phyloP scores from a whole-genome alignment of 495 filamentous ascomycete genomes.

The Penicillium ucsense region DNA sequence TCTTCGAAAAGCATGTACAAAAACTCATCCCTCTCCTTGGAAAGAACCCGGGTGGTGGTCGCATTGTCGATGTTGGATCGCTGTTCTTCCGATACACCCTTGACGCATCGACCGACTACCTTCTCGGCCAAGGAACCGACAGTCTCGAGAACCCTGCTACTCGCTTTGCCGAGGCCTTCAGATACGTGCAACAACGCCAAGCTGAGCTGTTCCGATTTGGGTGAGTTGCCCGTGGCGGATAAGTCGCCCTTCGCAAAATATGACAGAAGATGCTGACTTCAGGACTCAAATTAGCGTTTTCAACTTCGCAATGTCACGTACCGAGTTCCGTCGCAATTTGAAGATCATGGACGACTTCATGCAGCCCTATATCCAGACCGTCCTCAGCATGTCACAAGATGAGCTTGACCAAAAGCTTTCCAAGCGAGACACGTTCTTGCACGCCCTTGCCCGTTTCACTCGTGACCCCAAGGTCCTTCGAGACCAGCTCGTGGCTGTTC shows the following conservation, averaged over 20 bases:
- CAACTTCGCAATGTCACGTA: slow-evolving; percentile 43
- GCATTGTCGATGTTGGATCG: slow-evolving; percentile 54
- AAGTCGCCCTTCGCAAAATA: no score
- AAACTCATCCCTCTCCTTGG: slow-evolving; percentile 55
- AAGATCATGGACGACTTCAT: slow-evolving; percentile 66
- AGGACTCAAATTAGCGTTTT: slow-evolving; percentile 35
- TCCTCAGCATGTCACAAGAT: slow-evolving; percentile 48
- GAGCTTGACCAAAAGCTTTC: slow-evolving; percentile 58
- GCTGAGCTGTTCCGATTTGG: slow-evolving; percentile 47
- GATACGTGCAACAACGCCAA: slow-evolving; percentile 61
- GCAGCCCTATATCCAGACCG: slow-evolving; percentile 58
- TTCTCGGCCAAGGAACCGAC: slow-evolving; percentile 68
- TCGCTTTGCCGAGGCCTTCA: slow-evolving; percentile 64
- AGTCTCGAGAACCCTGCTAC: slow-evolving; percentile 49
- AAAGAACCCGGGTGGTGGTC: slow-evolving; percentile 34
- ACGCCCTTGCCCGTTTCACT: slow-evolving; percentile 67
- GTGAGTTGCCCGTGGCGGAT: slow-evolving; percentile 15
- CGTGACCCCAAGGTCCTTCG: slow-evolving; percentile 62
- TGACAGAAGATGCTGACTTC: no score
- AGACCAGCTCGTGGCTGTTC: slow-evolving; percentile 70
- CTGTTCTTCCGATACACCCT: slow-evolving; percentile 76
- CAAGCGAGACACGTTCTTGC: slow-evolving; percentile 68
- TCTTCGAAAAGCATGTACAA: slow-evolving; percentile 69
- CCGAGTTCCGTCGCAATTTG: slow-evolving; percentile 49
- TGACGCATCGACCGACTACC: slow-evolving; percentile 75